A percentile compares a stretch with the other conserved stretches of the same genome.
phyloP scores from a whole-genome alignment of 2,329 filamentous ascomycete genomes.

The Ceratocystis diversiconidia region DNA sequence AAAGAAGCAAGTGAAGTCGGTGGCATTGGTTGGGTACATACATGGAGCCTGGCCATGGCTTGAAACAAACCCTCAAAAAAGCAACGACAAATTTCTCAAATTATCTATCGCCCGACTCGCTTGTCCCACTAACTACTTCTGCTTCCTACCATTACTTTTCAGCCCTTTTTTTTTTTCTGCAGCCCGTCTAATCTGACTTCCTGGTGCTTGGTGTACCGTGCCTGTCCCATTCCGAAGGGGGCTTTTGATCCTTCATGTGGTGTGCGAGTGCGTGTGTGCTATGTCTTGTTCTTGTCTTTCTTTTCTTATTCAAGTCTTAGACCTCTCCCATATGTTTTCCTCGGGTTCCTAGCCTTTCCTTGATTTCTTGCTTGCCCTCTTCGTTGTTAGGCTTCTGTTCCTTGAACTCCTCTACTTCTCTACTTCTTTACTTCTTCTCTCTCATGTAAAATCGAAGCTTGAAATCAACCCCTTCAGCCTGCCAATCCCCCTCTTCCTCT shows the following conservation, averaged over 20 bases:
- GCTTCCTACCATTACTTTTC: neutral
- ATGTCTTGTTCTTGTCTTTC: neutral
- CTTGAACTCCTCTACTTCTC: neutral
- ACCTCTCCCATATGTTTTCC: neutral
- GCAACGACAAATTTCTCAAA: neutral
- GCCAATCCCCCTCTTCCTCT: neutral
- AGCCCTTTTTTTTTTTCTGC: neutral
- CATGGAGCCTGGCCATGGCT: neutral
- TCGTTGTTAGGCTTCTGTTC: neutral
- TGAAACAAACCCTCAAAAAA: neutral
- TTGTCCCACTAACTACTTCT: neutral
- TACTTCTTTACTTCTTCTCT: neutral
- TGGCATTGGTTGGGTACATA: neutral
- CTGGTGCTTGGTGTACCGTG: neutral
- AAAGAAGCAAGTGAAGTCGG: neutral
- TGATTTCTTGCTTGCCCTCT: neutral
- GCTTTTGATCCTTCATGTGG: neutral
- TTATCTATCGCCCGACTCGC: neutral
- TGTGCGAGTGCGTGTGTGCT: neutral
- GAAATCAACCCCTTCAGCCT: neutral
- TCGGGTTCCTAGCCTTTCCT: neutral
- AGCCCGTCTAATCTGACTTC: neutral
- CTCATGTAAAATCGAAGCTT: neutral
- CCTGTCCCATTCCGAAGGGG: neutral
- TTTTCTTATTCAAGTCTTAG: constrained; percentile 1